Percentiles rank a stretch among this genome's conserved stretches.
These are phyloP conservation scores for Solanum chilense DNA, from an alignment of 257 asterid genomes.

Conservation along the genomic window DNA sequence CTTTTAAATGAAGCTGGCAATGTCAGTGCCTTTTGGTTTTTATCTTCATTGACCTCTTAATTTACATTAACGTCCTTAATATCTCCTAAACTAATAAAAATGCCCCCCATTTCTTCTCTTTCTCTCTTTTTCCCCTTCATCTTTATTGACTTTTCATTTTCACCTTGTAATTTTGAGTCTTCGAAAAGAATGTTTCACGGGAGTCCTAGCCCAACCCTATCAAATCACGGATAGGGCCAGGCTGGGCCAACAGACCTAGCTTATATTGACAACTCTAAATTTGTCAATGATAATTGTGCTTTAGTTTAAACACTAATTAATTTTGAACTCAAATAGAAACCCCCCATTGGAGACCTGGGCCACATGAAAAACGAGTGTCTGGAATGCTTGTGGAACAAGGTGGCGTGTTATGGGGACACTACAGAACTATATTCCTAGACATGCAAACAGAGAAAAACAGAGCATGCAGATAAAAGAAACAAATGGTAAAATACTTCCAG, in stretches of 20 bases:
- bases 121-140: not conserved
- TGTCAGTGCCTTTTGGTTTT: too few species aligned
- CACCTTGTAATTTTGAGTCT: not conserved
- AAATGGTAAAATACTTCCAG: not conserved
- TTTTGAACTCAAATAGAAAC: too few species aligned
- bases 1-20: not conserved
- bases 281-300: too few species aligned
- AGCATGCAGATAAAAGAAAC: not conserved
- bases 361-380: constrained; percentile 13
- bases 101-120: too few species aligned
- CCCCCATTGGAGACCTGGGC: too few species aligned
- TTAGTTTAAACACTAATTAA: too few species aligned
- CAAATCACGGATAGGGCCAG: too few species aligned
- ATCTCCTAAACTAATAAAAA: too few species aligned
- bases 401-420: constrained; percentile 9
- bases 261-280: too few species aligned
- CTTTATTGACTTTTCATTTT: not conserved
- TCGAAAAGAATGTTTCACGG: not conserved
- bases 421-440: constrained; percentile 3
- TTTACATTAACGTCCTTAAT: too few species aligned
- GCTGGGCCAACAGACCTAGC: too few species aligned
- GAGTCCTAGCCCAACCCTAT: not conserved
- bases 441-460: not conserved
- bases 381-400: constrained; percentile 22
- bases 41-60: too few species aligned